phyloP scores from a whole-genome alignment of 345 rosid species.

The Erysimum cheiranthoides region DNA sequence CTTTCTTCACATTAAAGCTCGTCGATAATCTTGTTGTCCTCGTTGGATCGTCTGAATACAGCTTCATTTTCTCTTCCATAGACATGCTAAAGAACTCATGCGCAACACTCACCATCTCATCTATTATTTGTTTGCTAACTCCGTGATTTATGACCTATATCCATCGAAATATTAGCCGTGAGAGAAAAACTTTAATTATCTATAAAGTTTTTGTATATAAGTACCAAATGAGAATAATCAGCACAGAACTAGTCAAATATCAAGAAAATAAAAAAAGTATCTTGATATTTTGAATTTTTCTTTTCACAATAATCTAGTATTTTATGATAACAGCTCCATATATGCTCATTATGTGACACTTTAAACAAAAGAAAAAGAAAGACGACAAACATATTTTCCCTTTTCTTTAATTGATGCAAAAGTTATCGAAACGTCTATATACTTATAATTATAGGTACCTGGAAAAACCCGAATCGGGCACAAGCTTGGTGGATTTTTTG shows the following conservation, averaged over 20 bases:
- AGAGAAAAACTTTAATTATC: slow-evolving; percentile 8
- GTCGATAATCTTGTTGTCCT: slow-evolving; percentile 82
- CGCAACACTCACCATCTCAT: slow-evolving; percentile 57
- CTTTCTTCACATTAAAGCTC: slow-evolving; percentile 80
- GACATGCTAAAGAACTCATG: slow-evolving; percentile 68
- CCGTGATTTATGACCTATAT: slow-evolving; percentile 74
- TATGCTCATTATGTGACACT: background rate
- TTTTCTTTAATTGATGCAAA: background rate
- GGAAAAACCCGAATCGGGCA: slow-evolving; percentile 64
- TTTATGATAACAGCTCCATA: background rate
- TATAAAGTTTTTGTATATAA: background rate
- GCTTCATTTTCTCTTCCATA: slow-evolving; percentile 81
- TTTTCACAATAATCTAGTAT: background rate
- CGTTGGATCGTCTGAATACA: slow-evolving; percentile 83
- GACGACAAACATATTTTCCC: background rate
- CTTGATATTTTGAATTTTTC: background rate
- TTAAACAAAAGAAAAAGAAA: background rate
- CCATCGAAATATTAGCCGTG: background rate
- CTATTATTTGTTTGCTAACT: slow-evolving; percentile 48
- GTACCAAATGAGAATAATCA: background rate
- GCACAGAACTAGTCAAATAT: background rate
- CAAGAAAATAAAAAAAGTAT: background rate
- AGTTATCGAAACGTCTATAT: background rate
- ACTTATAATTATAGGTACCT: slow-evolving; percentile 49
- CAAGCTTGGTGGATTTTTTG: slow-evolving; percentile 65